These are phyloP conservation scores for Euryodendron excelsum DNA, from an alignment of 148 eudicot genomes.

Conservation along the genomic window DNA sequence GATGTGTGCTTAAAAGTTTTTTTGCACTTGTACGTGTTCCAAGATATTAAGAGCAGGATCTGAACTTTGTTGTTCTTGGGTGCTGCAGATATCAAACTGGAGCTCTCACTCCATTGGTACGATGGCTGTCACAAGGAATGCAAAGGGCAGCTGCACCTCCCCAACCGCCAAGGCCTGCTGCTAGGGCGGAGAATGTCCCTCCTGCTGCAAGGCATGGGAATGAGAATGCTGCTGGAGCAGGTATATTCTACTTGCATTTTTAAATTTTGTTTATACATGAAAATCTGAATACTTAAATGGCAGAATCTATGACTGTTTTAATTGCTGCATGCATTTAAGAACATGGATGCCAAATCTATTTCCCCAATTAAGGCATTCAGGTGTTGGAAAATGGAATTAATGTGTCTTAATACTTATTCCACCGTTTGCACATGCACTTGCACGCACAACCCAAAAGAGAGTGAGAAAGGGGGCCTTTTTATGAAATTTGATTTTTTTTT, in stretches of 20 bases:
- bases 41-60: neutral
- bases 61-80: conserved; percentile 15
- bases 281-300: neutral
- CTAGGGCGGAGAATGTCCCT: conserved; percentile 53
- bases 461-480: neutral
- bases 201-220: conserved; percentile 43
- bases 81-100: conserved; percentile 90
- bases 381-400: neutral
- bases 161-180: conserved; percentile 74
- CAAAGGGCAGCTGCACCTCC: conserved; percentile 98
- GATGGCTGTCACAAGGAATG: conserved; percentile 96
- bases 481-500: neutral
- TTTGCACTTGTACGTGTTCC: neutral
- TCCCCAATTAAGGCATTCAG: neutral
- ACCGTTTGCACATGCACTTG: neutral
- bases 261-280: neutral
- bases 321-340: neutral
- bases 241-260: conserved; percentile 15
- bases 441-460: neutral
- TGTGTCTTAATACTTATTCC: neutral
- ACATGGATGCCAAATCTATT: neutral
- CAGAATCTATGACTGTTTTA: neutral
- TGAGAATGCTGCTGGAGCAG: conserved; percentile 43
- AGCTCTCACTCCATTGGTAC: conserved; percentile 80
- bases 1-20: neutral